Base-by-base conservation (phyloP, 805 yeast species). In the Saccharomycopsis malanga region DNA sequence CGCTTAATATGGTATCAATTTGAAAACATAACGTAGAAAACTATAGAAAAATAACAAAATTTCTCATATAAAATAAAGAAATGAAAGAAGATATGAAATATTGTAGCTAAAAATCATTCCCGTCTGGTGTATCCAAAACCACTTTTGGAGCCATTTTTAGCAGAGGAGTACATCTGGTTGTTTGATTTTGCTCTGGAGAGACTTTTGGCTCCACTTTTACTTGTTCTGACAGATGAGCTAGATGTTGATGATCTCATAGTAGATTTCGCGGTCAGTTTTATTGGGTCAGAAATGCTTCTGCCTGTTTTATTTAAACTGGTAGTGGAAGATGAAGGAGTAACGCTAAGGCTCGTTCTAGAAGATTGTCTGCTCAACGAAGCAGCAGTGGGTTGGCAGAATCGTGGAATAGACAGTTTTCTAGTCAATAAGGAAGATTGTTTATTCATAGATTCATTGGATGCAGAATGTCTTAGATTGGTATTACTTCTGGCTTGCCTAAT, bases 321-420 rank as follows among this genome's bases (percentile, higher is more conserved):
- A 2, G 44, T 18, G 15, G 44, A 15, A 3, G 35, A n/a, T 10
- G 44, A 41, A 14, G 36, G 10, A 9, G 37, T 21, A 4, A 39
- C 42, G 23, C 39, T 42, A 7, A 46, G 30, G 30, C 43, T 46
- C 9, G 36, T 46, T 32, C 32, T 36, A 3, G 53, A 49, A 17
- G 53, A 45, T 22, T 45, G 53, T 34, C 53, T 45, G 30, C 49
- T 49, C 9, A 49, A 30, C 2, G 53, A 49, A 17, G 53, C 44
- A 12, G 45, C 53, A 4, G 53, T 49, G 9, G 53, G 49, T 29
- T 49, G 46, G 4, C 40, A 32, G 18, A 49, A 49, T 9, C 44
- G 41, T 27, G 53, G 53, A 4, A 49, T 32, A 14, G 50, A 46
- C 4, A 37, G 25, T 24, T 42, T 46, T 35, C 27, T 42, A 12